These are phyloP conservation scores for Sechiopsis laciniata DNA, from an alignment of 306 rosid species.

Conservation along the genomic window DNA sequence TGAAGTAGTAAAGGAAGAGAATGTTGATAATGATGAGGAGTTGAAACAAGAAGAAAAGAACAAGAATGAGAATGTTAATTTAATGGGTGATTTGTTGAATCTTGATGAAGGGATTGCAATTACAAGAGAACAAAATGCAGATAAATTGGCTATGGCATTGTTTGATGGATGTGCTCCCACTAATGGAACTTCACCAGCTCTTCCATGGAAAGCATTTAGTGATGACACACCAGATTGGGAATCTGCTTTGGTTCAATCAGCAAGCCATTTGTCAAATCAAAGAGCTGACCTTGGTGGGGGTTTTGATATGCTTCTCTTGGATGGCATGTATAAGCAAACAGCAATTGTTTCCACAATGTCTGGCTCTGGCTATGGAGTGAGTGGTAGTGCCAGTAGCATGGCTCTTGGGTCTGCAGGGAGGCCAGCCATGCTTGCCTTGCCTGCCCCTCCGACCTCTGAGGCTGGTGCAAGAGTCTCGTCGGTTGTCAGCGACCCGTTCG, in stretches of 20 bases:
- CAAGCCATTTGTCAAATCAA: constrained; percentile 44
- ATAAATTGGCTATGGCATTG: constrained; percentile 61
- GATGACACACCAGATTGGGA: constrained; percentile 73
- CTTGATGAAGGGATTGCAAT: constrained; percentile 42
- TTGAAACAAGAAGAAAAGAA: neutral
- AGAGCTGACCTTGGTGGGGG: constrained; percentile 59
- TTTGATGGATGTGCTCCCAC: constrained; percentile 43
- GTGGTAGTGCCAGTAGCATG: constrained; percentile 80
- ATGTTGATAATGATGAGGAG: too few relatives aligned
- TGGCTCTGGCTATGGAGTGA: constrained; percentile 43
- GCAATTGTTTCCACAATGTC: constrained; percentile 32
- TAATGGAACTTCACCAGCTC: neutral
- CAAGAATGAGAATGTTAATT: constrained; percentile 20
- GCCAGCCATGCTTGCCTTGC: constrained; percentile 74
- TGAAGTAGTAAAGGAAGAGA: too few relatives aligned
- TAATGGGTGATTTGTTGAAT: constrained; percentile 60
- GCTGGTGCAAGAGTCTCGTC: too few relatives aligned
- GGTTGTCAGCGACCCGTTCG: constrained; percentile 51
- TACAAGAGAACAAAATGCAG: constrained; percentile 36
- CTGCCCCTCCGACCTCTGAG: constrained; percentile 42
- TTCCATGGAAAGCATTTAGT: constrained; percentile 62
- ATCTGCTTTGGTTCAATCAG: constrained; percentile 60
- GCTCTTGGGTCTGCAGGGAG: constrained; percentile 73
- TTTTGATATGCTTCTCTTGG: constrained; percentile 56
- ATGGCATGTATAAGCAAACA: constrained; percentile 73